A percentile compares a stretch with the other conserved stretches of the same genome.
Evolutionary conservation across 306 rosid species (phyloP).

Genomic region (Sicyos edulis): DNA sequence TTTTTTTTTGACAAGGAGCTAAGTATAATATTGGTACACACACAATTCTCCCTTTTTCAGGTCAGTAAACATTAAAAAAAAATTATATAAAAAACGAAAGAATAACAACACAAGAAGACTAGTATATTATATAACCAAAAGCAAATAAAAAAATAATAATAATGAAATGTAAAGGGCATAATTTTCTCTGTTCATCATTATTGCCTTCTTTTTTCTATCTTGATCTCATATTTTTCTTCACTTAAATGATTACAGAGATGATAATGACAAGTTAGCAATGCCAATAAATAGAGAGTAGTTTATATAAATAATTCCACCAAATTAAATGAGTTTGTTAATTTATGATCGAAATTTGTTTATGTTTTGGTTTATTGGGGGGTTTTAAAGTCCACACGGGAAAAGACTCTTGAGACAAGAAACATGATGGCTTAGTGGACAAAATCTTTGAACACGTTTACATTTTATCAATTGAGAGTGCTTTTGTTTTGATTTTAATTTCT

Average conservation of each 20-base stretch:
- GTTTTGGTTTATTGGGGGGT: neutral
- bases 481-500: neutral
- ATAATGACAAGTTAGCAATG: neutral
- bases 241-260: neutral
- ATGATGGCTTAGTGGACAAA: neutral
- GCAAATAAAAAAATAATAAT: too few relatives aligned
- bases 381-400: slow-evolving; percentile 9
- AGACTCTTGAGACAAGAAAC: neutral
- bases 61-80: too few relatives aligned
- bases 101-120: too few relatives aligned
- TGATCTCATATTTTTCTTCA: neutral
- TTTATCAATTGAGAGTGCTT: neutral
- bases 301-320: neutral
- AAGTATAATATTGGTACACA: too few relatives aligned
- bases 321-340: neutral
- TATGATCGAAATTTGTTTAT: neutral
- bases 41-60: too few relatives aligned
- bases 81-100: too few relatives aligned
- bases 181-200: neutral
- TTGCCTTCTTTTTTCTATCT: neutral
- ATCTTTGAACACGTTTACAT: neutral
- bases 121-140: too few relatives aligned
- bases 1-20: too few relatives aligned
- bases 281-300: neutral
- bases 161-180: neutral